These are phyloP conservation scores for Quercus bicolor DNA, from an alignment of 306 rosid genomes.

Conservation along the genomic window DNA sequence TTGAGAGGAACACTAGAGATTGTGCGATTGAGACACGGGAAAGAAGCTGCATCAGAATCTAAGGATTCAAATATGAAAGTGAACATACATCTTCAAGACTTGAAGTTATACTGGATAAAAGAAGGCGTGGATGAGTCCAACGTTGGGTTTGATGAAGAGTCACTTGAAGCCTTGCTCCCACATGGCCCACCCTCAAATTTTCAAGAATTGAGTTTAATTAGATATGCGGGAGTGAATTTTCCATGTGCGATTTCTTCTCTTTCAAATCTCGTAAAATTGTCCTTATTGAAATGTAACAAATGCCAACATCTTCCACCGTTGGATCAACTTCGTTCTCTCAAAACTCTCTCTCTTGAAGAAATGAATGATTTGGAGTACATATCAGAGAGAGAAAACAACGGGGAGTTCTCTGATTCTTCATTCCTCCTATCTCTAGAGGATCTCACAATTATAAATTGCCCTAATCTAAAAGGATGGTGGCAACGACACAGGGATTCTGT, in stretches of 20 bases:
- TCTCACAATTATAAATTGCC: rapidly evolving
- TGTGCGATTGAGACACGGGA: neutral
- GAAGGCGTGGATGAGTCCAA: no score
- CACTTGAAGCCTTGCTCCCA: no score
- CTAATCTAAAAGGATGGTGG: slow-evolving; percentile 22
- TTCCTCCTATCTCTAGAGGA: slow-evolving; percentile 18
- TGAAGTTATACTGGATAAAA: neutral
- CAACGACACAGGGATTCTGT: neutral
- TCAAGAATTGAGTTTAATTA: rapidly evolving
- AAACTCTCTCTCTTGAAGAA: rapidly evolving
- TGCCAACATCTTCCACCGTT: neutral
- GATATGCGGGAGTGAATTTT: no score
- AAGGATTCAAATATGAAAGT: neutral
- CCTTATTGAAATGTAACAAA: no score
- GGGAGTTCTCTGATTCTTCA: neutral
- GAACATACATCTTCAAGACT: neutral
- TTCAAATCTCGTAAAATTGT: no score
- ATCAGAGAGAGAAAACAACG: neutral
- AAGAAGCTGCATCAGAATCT: neutral
- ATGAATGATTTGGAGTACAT: neutral
- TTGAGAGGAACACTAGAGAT: neutral
- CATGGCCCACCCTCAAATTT: no score
- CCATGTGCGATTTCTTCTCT: no score
- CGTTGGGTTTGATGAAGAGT: no score
- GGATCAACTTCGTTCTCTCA: slow-evolving; percentile 14